These are phyloP conservation scores for Botryotinia narcissicola DNA, from an alignment of 2,329 filamentous ascomycete species.

Conservation along the genomic window DNA sequence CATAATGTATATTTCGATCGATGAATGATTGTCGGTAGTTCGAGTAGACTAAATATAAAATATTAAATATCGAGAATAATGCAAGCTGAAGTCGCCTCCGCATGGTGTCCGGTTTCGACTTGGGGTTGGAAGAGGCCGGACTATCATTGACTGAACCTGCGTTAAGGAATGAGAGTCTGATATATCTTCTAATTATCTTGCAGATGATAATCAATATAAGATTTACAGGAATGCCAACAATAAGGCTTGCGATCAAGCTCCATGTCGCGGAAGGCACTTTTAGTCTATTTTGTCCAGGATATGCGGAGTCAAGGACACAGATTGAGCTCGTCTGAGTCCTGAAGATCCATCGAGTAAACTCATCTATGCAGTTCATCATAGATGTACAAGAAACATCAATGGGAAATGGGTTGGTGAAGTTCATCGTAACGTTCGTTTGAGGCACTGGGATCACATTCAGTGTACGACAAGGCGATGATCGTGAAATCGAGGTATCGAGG, in stretches of 20 bases:
- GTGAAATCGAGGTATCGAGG: background rate
- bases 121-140: background rate
- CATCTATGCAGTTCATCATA: background rate
- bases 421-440: background rate
- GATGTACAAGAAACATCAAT: background rate
- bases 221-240: background rate
- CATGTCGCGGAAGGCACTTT: background rate
- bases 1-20: background rate
- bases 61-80: background rate
- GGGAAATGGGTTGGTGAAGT: background rate
- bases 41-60: background rate
- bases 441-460: background rate
- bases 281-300: background rate
- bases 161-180: background rate
- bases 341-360: background rate
- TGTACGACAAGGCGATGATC: background rate
- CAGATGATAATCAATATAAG: background rate
- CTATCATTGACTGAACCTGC: background rate
- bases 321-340: background rate
- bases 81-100: background rate
- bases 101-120: background rate
- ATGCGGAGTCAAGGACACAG: background rate
- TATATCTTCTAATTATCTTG: background rate
- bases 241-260: background rate
- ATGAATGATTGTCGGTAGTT: background rate